A percentile compares a stretch with the other conserved stretches of the same genome.
These are phyloP conservation scores for Coemansia sp. DNA, from an alignment of 192 early-diverging fungal genomes.

Conservation along the genomic window DNA sequence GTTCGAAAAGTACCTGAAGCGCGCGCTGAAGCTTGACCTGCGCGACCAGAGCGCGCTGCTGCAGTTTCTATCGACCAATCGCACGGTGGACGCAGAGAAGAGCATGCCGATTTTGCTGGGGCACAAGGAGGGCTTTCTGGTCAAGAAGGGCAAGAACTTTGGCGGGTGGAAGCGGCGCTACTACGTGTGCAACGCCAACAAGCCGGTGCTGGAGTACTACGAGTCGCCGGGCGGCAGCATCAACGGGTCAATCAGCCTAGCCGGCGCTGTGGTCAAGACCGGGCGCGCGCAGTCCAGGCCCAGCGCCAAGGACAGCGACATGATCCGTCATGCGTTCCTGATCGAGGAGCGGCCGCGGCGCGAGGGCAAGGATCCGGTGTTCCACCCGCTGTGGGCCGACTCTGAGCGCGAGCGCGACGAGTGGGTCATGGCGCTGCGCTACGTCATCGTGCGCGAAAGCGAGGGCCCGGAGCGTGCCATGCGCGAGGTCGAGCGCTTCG, in stretches of 20 bases:
- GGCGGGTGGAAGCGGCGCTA: constrained; percentile 94
- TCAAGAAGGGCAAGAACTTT: constrained; percentile 95
- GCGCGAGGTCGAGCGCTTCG: constrained; percentile 43
- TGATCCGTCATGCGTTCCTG: constrained; percentile 82
- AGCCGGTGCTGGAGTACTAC: constrained; percentile 74
- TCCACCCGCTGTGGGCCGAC: constrained; percentile 85
- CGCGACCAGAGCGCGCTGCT: constrained; percentile 66
- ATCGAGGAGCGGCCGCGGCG: constrained; percentile 75
- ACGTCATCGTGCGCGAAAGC: constrained; percentile 56
- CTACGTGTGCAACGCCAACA: constrained; percentile 68
- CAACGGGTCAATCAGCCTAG: constrained; percentile 71
- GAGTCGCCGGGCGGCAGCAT: constrained; percentile 76
- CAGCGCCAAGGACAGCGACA: constrained; percentile 56
- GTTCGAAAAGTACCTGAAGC: constrained; percentile 81
- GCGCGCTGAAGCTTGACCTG: constrained; percentile 61
- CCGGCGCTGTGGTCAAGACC: constrained; percentile 60
- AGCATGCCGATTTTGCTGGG: constrained; percentile 59
- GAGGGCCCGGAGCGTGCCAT: constrained; percentile 53
- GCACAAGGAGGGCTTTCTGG: constrained; percentile 81
- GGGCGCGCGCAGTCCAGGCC: constrained; percentile 35
- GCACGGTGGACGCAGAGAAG: constrained; percentile 55
- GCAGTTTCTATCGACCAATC: constrained; percentile 74
- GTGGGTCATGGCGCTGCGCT: constrained; percentile 77
- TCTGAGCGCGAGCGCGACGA: constrained; percentile 88
- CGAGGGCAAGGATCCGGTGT: constrained; percentile 59